A percentile compares a stretch with the other conserved stretches of the same genome.
phyloP scores from a whole-genome alignment of 331 rosid species.

The Saraca asoca region DNA sequence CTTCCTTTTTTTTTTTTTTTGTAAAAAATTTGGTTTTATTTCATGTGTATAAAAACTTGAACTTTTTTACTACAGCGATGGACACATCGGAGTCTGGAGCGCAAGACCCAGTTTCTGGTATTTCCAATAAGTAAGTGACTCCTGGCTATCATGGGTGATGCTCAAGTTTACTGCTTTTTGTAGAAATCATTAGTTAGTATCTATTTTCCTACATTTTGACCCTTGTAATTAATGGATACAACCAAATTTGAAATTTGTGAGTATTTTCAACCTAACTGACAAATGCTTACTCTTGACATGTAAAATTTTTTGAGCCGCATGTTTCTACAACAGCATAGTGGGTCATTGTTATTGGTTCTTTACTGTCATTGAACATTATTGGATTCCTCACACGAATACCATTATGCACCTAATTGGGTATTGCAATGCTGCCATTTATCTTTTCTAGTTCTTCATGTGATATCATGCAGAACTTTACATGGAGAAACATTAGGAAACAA shows the following conservation, averaged over 20 bases:
- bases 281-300: neutral
- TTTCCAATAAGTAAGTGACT: slow-evolving; percentile 48
- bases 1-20: neutral
- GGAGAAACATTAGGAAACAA: too few species aligned
- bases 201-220: slow-evolving; percentile 1
- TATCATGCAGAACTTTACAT: too few species aligned
- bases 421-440: too few species aligned
- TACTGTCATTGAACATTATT: too few species aligned
- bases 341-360: neutral
- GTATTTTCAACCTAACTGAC: neutral
- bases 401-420: too few species aligned
- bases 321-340: slow-evolving; percentile 2
- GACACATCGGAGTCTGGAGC: slow-evolving; percentile 62
- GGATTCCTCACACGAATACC: too few species aligned
- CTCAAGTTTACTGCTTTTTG: slow-evolving; percentile 7
- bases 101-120: slow-evolving; percentile 39
- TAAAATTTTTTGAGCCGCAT: slow-evolving; percentile 5
- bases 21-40: neutral
- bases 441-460: too few species aligned
- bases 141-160: neutral
- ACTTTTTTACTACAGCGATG: slow-evolving; percentile 52
- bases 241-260: slow-evolving; percentile 9
- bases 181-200: neutral
- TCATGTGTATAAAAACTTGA: slow-evolving; percentile 5
- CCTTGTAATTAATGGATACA: neutral